These are phyloP conservation scores for Isoetes engelmannii DNA, from an alignment of 83 land plant genomes.

Conservation along the genomic window DNA sequence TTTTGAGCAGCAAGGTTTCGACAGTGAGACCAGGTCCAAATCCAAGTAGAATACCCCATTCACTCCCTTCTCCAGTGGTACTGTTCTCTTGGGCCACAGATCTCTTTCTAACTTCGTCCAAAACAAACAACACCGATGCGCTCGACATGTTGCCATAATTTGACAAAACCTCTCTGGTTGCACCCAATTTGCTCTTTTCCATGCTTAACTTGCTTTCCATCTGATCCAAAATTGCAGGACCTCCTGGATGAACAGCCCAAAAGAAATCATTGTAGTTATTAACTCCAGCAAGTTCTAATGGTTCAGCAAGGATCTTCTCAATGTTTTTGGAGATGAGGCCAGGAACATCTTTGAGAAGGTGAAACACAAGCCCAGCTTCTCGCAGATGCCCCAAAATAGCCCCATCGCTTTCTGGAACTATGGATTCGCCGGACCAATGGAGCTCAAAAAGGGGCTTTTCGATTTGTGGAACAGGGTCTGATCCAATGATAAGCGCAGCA, in stretches of 20 bases:
- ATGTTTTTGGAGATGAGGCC: constrained; percentile 42
- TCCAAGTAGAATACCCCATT: constrained; percentile 35
- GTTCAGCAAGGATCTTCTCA: constrained; percentile 26
- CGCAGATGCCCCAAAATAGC: constrained; percentile 46
- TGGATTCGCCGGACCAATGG: constrained; percentile 36
- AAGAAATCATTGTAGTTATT: constrained; percentile 40
- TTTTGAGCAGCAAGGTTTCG: constrained; percentile 33
- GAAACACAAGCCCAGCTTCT: constrained; percentile 40
- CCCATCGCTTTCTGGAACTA: constrained; percentile 31
- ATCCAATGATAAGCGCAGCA: constrained; percentile 24
- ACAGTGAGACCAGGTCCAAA: constrained; percentile 42
- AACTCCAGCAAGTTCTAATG: constrained; percentile 27
- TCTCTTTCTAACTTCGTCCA: constrained; percentile 39
- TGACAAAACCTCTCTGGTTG: constrained; percentile 33
- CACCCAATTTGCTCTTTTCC: constrained; percentile 30
- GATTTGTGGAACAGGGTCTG: constrained; percentile 18
- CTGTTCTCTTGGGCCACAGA: constrained; percentile 15
- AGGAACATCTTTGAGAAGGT: constrained; percentile 41
- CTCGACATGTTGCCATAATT: constrained; percentile 51
- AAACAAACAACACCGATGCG: constrained; percentile 43
- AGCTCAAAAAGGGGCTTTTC: constrained; percentile 30
- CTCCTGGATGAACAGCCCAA: constrained; percentile 57
- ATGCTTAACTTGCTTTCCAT: constrained; percentile 35
- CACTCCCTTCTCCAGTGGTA: constrained; percentile 22
- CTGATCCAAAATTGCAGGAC: constrained; percentile 45